Conservation (phyloP, 2,329 filamentous ascomycete genomes). For the Diaporthe ampelina region DNA sequence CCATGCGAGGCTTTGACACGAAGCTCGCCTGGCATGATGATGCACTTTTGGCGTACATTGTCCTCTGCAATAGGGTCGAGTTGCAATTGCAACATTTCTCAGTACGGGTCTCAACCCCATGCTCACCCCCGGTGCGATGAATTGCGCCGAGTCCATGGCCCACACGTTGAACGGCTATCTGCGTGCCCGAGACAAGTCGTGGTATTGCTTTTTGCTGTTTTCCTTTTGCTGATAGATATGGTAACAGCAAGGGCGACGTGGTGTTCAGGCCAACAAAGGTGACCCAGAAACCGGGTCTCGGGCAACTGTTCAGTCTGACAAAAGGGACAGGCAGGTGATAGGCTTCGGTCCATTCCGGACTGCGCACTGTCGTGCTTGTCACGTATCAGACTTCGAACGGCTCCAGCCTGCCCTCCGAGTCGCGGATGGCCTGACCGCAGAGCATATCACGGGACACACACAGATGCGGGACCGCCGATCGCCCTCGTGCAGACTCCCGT, state of each 20-base stretch:
- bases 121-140: background rate
- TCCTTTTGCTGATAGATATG: background rate
- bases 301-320: conserved; percentile 24
- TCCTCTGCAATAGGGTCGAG: background rate
- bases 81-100: background rate
- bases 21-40: conserved; percentile 7
- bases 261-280: background rate
- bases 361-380: conserved; percentile 9
- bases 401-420: conserved; percentile 1
- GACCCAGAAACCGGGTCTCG: conserved; percentile 27
- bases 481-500: conserved; percentile 15
- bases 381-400: conserved; percentile 4
- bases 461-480: conserved; percentile 20
- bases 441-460: conserved; percentile 20
- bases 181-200: background rate
- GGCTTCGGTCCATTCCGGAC: conserved; percentile 20
- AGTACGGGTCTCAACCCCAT: background rate
- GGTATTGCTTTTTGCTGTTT: background rate
- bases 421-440: conserved; percentile 25
- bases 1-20: conserved; percentile 7
- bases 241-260: background rate
- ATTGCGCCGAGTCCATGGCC: background rate
- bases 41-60: background rate
- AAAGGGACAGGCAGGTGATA: background rate
- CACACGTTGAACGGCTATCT: background rate